Conservation (phyloP, 2,329 filamentous ascomycete species). For the Chaetomium sp. region DNA sequence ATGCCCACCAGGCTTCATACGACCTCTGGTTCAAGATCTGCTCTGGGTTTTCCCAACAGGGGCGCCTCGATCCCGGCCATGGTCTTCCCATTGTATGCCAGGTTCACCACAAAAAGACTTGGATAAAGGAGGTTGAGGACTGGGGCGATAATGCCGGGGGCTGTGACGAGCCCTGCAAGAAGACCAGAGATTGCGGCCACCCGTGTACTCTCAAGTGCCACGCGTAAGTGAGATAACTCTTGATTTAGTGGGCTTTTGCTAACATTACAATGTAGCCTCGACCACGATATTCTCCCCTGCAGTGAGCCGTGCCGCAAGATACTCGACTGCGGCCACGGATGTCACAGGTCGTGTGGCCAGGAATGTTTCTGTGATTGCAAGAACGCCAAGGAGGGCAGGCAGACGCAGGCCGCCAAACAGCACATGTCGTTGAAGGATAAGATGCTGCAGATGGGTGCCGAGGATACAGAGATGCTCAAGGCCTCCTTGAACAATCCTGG, state of each 20-base stretch:
- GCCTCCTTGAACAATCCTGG: constrained; percentile 10
- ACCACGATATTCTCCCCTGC: constrained; percentile 34
- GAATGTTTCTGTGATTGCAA: constrained; percentile 31
- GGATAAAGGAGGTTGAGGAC: constrained; percentile 55
- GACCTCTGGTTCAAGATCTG: constrained; percentile 52
- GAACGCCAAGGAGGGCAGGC: constrained; percentile 1
- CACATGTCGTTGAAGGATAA: constrained; percentile 11
- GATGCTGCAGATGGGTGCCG: constrained; percentile 16
- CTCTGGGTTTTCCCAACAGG: constrained; percentile 49
- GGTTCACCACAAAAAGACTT: constrained; percentile 56
- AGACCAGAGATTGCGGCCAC: constrained; percentile 53
- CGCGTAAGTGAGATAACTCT: constrained; percentile 42
- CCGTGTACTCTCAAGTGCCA: constrained; percentile 56
- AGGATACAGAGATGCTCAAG: constrained; percentile 13
- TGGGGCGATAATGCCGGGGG: constrained; percentile 55
- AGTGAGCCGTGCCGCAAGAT: constrained; percentile 29
- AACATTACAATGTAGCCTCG: constrained; percentile 15
- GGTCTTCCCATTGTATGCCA: constrained; percentile 65
- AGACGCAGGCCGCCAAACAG: neutral
- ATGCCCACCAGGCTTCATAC: constrained; percentile 47
- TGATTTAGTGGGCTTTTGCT: neutral
- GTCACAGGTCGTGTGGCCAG: constrained; percentile 32
- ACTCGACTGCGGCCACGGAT: constrained; percentile 35
- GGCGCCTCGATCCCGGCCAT: constrained; percentile 38
- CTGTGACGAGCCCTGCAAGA: constrained; percentile 51